Conservation (phyloP, 2,329 filamentous ascomycete genomes). For the Verticillium alfalfae region DNA sequence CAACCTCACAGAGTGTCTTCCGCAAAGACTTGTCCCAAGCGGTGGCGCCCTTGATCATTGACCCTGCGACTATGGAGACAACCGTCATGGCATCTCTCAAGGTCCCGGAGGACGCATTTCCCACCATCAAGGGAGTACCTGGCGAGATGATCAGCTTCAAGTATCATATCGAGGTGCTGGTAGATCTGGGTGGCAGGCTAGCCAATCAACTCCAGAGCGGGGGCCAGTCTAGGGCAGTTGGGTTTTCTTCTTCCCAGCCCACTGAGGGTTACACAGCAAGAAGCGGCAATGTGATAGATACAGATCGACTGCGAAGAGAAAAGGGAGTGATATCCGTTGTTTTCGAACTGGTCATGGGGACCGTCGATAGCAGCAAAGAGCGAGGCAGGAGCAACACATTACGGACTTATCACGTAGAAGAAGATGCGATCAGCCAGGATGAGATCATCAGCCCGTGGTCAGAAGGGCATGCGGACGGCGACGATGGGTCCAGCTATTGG, state of each 20-base stretch:
- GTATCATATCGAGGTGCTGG: constrained; percentile 87
- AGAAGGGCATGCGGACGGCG: constrained; percentile 3
- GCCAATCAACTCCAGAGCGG: constrained; percentile 65
- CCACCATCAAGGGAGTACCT: constrained; percentile 83
- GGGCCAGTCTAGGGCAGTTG: constrained; percentile 43
- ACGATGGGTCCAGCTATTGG: constrained; percentile 9
- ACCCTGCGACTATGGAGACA: constrained; percentile 71
- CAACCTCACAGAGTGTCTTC: constrained; percentile 85
- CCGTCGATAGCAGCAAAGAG: constrained; percentile 60
- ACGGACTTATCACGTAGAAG: constrained; percentile 14
- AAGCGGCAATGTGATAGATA: constrained; percentile 75
- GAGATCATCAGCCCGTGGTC: constrained; percentile 14
- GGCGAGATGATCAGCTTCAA: constrained; percentile 93
- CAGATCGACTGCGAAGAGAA: constrained; percentile 76
- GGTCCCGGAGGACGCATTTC: constrained; percentile 85
- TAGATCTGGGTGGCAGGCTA: constrained; percentile 85
- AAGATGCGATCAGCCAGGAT: constrained; percentile 24
- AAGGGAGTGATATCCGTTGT: constrained; percentile 86
- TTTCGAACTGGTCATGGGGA: constrained; percentile 85
- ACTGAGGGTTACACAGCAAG: constrained; percentile 42
- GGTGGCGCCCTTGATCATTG: constrained; percentile 81
- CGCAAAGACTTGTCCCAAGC: constrained; percentile 90
- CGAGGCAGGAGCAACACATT: constrained; percentile 12
- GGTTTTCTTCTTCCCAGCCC: constrained; percentile 18
- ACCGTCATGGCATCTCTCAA: constrained; percentile 78